A percentile compares a stretch with the other conserved stretches of the same genome.
phyloP scores from a whole-genome alignment of 208 protist species.

The Strigomonas galati region DNA sequence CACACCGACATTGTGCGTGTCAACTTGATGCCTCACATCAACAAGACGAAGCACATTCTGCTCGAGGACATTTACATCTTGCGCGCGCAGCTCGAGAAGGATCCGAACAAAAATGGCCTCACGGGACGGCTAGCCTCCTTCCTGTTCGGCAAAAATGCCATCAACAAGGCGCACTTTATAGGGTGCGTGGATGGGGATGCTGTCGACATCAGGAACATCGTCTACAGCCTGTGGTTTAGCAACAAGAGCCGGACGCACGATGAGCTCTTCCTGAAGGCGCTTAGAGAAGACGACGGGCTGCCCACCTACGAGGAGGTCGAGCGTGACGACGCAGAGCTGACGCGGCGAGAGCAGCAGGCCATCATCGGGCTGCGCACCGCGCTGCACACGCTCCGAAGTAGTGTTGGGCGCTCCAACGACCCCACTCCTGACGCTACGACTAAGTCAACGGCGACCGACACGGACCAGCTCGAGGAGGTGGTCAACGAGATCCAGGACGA shows the following conservation, averaged over 20 bases:
- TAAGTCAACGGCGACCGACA: neutral
- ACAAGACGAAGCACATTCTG: neutral
- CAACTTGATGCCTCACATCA: conserved; percentile 1
- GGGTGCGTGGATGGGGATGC: too few relatives aligned
- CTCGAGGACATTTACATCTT: conserved; percentile 1
- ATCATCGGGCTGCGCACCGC: conserved; percentile 8
- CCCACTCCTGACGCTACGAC: too few relatives aligned
- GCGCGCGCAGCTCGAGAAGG: neutral
- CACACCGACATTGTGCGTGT: neutral
- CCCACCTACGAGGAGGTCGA: conserved; percentile 19
- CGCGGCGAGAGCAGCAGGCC: conserved; percentile 13
- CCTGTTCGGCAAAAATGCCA: too few relatives aligned
- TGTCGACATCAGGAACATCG: too few relatives aligned
- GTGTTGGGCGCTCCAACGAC: conserved; percentile 6
- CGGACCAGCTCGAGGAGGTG: conserved; percentile 2
- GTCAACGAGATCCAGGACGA: conserved; percentile 8
- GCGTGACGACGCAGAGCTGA: conserved; percentile 10
- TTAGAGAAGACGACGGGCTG: neutral
- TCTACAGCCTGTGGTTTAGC: too few relatives aligned
- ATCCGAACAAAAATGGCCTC: too few relatives aligned
- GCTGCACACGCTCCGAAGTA: conserved; percentile 4
- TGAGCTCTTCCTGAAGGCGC: too few relatives aligned
- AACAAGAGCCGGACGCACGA: too few relatives aligned
- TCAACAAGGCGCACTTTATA: too few relatives aligned
- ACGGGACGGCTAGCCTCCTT: too few relatives aligned